These are phyloP conservation scores for Pontederia crassipes DNA, from an alignment of 176 grass and related monocot genomes.

Conservation along the genomic window DNA sequence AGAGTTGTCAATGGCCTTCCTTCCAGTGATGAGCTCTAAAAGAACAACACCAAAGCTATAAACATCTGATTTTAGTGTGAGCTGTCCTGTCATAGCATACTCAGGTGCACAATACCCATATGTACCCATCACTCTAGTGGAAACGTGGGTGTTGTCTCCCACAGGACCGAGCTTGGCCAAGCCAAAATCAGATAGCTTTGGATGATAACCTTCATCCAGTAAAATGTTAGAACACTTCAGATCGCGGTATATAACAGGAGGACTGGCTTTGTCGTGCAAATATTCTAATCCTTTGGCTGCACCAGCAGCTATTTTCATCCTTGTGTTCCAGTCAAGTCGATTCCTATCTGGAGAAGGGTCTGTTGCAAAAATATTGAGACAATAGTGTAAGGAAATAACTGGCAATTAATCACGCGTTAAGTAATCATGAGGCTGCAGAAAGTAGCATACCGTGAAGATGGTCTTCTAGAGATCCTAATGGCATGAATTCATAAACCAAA, in stretches of 20 bases:
- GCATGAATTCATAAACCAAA: conserved; percentile 51
- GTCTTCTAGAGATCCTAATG: conserved; percentile 40
- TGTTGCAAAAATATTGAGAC: conserved; percentile 6
- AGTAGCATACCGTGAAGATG: conserved; percentile 38
- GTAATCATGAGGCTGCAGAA: neutral
- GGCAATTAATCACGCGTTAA: conserved; percentile 2
- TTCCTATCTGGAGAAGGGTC: conserved; percentile 24
- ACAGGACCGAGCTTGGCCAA: conserved; percentile 46
- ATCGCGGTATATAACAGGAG: conserved; percentile 52
- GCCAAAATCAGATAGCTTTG: conserved; percentile 53
- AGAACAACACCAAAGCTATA: conserved; percentile 50
- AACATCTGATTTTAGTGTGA: conserved; percentile 45
- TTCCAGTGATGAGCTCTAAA: conserved; percentile 37
- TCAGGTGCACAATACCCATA: conserved; percentile 53
- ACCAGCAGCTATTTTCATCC: conserved; percentile 17
- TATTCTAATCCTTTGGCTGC: conserved; percentile 34
- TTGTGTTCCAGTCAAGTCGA: conserved; percentile 19
- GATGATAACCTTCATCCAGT: conserved; percentile 32
- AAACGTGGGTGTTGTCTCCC: conserved; percentile 47
- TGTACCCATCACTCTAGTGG: conserved; percentile 55
- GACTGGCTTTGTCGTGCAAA: conserved; percentile 42
- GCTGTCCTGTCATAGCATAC: conserved; percentile 42
- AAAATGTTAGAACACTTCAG: conserved; percentile 55
- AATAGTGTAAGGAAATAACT: conserved; percentile 7
- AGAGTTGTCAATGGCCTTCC: conserved; percentile 42